Evolutionary conservation across 2,329 filamentous ascomycete genomes (phyloP), one percentile per base, ranked within the genome.

Genomic region (Colletotrichum magnum): DNA sequence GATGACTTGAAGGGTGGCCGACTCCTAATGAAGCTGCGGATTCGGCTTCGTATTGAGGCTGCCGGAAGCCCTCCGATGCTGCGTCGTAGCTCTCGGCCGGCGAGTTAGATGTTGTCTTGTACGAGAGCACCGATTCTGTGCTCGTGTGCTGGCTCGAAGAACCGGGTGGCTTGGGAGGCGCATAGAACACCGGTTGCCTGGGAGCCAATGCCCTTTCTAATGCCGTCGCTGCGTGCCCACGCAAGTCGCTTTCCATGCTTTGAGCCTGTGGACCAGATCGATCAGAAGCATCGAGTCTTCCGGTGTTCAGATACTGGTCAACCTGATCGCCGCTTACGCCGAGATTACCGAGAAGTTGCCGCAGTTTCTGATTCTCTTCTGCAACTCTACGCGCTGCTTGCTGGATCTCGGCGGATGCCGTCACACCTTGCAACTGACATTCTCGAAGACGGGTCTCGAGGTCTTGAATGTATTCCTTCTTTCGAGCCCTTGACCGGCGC

Each of bases 341-440:
- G 72, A 87, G 82, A 51, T 85, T 80, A 59, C 83, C 81, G 41
- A 94, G 83, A 18, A 94, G 81, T 16, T 80, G 80, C 24, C 91
- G 85, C 64, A 94, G 82, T 61, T 86, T 86, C 68, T 82, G 85
- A 77, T 94, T 94, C 78, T 95, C 92, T 16, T 91, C 89, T 5
- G 89, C 86, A 3, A 94, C 92, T 63, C 82, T 87, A 64, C 90
- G 84, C 2, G 92, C 92, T 0, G 92, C 92, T 58, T 85, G 81
- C 76, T 94, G 93, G 12, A 94, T 89, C 75, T 94, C 91, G n/a
- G 86, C 83, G 1, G 90, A 91, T 4, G 91, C 92, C 74, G 92
- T 87, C 57, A 92, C 85, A 18, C 92, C 92, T 39, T 87, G 82
- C 45, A 88, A 83, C 77, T 94, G 90, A 76, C 87, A 93, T 60